Percentiles rank a stretch among this genome's conserved stretches.
Evolutionary conservation across 331 rosid species (phyloP).

Genomic region (Rosa hybrid): DNA sequence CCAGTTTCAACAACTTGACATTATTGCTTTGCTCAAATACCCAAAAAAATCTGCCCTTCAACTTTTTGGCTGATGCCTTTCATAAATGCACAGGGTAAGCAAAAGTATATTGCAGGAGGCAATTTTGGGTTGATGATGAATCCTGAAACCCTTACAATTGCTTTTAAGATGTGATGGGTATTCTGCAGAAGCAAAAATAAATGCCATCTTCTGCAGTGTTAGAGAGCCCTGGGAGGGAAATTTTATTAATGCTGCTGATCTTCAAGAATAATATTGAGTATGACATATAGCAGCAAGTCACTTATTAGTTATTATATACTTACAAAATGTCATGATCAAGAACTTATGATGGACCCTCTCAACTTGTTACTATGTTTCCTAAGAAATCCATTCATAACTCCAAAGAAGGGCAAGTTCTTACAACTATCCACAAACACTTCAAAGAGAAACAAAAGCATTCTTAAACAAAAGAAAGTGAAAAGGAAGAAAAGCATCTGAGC

Average conservation of each 20-base stretch:
- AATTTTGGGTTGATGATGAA: not conserved
- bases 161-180: not conserved
- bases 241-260: not conserved
- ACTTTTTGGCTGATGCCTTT: not conserved
- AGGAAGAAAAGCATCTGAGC: not conserved
- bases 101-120: not conserved
- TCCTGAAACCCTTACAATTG: not conserved
- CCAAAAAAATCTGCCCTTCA: not conserved
- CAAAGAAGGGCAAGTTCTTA: not conserved
- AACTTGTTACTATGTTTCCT: not conserved
- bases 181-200: not conserved
- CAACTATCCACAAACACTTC: not conserved
- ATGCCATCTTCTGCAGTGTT: not conserved
- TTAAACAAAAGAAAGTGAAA: not conserved
- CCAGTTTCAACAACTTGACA: slow-evolving; percentile 13
- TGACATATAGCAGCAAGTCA: slow-evolving; percentile 1
- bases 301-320: not conserved
- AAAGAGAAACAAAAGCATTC: not conserved
- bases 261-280: not conserved
- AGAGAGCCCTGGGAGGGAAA: not conserved
- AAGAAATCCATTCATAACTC: not conserved
- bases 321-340: not conserved
- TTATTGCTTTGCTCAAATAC: not conserved
- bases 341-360: not conserved
- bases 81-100: not conserved